Conservation (phyloP, 2,329 filamentous ascomycete species). For the Parasarocladium wereldwijsianum region DNA sequence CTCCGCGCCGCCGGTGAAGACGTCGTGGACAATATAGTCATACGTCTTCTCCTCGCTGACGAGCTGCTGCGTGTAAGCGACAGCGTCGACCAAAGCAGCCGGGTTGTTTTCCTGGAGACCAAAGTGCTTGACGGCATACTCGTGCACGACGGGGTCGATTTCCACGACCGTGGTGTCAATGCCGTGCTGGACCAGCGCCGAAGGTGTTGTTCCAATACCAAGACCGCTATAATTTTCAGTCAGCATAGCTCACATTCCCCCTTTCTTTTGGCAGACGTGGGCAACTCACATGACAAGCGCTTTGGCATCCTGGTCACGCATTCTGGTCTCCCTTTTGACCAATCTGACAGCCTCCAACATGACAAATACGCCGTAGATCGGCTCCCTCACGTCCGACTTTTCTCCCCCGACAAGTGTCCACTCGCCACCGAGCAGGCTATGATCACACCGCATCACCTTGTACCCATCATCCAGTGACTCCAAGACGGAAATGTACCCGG, state of each 20-base stretch:
- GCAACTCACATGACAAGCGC: constrained; percentile 71
- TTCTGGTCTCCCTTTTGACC: constrained; percentile 34
- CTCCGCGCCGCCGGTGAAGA: constrained; percentile 93
- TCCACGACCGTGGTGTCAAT: constrained; percentile 91
- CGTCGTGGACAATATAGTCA: constrained; percentile 93
- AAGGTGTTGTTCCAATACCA: constrained; percentile 82
- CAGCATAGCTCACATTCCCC: too few relatives aligned
- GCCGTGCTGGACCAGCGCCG: constrained; percentile 72
- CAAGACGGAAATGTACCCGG: constrained; percentile 83
- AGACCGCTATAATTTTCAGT: constrained; percentile 46
- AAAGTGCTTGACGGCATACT: constrained; percentile 75
- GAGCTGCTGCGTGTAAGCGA: constrained; percentile 44
- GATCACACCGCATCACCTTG: constrained; percentile 79
- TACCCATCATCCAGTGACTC: constrained; percentile 60
- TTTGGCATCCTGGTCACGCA: constrained; percentile 50
- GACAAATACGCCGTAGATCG: constrained; percentile 90
- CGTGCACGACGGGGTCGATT: constrained; percentile 79
- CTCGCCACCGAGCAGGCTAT: constrained; percentile 84
- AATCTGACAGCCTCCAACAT: constrained; percentile 88
- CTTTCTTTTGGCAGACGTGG: not conserved
- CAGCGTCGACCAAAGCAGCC: constrained; percentile 69
- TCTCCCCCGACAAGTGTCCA: constrained; percentile 52
- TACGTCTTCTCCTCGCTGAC: constrained; percentile 37
- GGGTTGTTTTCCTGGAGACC: constrained; percentile 62
- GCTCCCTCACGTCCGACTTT: constrained; percentile 56